Evolutionary conservation across 2,329 filamentous ascomycete species (phyloP).

Genomic region (Thielaviopsis punctulata): DNA sequence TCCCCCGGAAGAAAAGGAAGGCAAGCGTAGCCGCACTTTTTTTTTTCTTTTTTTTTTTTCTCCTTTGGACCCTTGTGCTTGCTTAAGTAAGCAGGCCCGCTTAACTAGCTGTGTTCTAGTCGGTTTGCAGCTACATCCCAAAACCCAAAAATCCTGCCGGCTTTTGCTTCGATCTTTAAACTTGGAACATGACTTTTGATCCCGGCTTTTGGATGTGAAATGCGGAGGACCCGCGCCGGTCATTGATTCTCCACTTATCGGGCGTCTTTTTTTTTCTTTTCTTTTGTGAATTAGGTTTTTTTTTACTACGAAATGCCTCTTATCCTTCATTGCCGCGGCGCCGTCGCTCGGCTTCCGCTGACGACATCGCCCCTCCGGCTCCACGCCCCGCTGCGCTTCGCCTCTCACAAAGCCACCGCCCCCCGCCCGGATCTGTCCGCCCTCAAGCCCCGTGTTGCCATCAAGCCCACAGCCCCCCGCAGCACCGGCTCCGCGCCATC

Average conservation of each 20-base stretch:
- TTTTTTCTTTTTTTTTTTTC: background rate
- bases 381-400: background rate
- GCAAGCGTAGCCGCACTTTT: constrained; percentile 5
- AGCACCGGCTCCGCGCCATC: background rate
- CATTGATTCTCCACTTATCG: background rate
- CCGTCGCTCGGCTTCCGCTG: background rate
- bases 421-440: constrained; percentile 8
- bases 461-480: background rate
- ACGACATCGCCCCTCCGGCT: background rate
- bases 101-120: background rate
- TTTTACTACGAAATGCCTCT: constrained; percentile 2
- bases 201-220: too few species aligned
- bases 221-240: too few species aligned
- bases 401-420: constrained; percentile 6
- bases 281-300: background rate
- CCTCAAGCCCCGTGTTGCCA: constrained; percentile 7
- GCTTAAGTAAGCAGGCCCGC: too few species aligned
- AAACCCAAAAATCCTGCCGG: too few species aligned
- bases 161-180: too few species aligned
- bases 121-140: too few species aligned
- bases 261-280: background rate
- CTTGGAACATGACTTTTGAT: too few species aligned
- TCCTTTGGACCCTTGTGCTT: background rate
- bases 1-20: constrained; percentile 11
- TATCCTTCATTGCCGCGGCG: background rate